A percentile compares a stretch with the other conserved stretches of the same genome.
phyloP scores from a whole-genome alignment of 257 asterid genomes.

The Nicotiana undulata region DNA sequence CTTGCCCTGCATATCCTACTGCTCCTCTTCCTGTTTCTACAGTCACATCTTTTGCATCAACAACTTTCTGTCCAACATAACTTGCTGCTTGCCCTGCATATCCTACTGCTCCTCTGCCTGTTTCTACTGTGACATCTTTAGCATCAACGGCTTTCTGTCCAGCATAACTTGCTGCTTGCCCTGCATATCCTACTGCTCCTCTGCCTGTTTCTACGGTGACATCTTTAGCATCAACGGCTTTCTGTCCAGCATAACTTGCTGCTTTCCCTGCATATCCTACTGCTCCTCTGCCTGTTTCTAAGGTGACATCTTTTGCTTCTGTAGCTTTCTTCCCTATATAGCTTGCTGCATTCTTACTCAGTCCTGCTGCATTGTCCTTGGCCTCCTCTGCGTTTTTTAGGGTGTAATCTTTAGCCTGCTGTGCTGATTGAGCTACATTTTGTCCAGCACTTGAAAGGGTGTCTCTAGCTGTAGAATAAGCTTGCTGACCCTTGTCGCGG shows the following conservation, averaged over 20 bases:
- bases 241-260: too few relatives aligned
- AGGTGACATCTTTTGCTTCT: constrained; percentile 39
- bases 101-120: constrained; percentile 43
- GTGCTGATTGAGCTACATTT: constrained; percentile 1
- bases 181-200: too few relatives aligned
- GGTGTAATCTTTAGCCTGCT: constrained; percentile 19
- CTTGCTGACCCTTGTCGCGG: background rate
- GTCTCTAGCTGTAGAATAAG: background rate
- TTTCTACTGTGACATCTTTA: too few relatives aligned
- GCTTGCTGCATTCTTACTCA: constrained; percentile 26
- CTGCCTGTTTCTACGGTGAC: too few relatives aligned
- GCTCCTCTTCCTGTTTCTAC: constrained; percentile 46
- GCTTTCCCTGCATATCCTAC: too few relatives aligned
- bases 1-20: constrained; percentile 19
- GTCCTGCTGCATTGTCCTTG: constrained; percentile 17
- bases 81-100: constrained; percentile 51
- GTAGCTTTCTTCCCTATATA: constrained; percentile 29
- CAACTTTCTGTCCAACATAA: constrained; percentile 29
- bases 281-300: too few relatives aligned
- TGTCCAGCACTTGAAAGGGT: background rate
- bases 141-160: too few relatives aligned
- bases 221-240: too few relatives aligned
- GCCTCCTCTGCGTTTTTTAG: constrained; percentile 19
- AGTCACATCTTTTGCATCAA: constrained; percentile 36
- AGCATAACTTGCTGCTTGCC: too few relatives aligned